Evolutionary conservation across 495 filamentous ascomycete genomes (phyloP).

Genomic region (Xylaria palmicola): DNA sequence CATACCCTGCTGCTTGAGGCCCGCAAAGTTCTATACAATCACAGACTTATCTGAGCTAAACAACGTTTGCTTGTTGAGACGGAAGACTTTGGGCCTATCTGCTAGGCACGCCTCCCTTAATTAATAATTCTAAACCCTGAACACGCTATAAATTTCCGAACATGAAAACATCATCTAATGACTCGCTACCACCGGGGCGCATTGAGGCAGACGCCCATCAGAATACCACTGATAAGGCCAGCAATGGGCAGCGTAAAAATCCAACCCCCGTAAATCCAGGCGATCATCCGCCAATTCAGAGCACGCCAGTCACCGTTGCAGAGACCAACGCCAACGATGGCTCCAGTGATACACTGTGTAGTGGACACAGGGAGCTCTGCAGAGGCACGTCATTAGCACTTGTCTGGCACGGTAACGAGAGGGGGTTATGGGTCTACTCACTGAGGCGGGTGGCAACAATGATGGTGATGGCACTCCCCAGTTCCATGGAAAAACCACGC

Average conservation of each 20-base stretch:
- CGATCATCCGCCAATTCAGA: slow-evolving; percentile 62
- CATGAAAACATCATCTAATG: too few relatives aligned
- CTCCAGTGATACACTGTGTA: slow-evolving; percentile 62
- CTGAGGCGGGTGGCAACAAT: slow-evolving; percentile 61
- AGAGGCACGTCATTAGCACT: not conserved
- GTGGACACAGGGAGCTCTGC: slow-evolving; percentile 55
- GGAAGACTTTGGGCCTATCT: too few relatives aligned
- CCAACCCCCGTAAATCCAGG: slow-evolving; percentile 58
- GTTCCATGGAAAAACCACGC: slow-evolving; percentile 66
- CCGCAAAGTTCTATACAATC: too few relatives aligned
- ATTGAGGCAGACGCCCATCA: slow-evolving; percentile 60
- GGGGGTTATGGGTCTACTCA: slow-evolving; percentile 20
- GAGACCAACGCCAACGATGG: slow-evolving; percentile 62
- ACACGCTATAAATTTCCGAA: too few relatives aligned
- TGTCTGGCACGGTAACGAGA: not conserved
- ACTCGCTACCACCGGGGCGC: slow-evolving; percentile 47
- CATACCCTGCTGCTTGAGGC: too few relatives aligned
- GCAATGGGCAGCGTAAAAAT: slow-evolving; percentile 57
- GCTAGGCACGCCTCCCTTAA: too few relatives aligned
- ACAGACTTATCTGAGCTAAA: too few relatives aligned
- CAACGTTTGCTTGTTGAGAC: too few relatives aligned
- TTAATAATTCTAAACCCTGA: too few relatives aligned
- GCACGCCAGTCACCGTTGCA: slow-evolving; percentile 57
- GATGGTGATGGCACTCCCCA: slow-evolving; percentile 68
- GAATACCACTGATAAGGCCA: slow-evolving; percentile 54